Base-by-base conservation (phyloP, 2,329 filamentous ascomycete genomes). In the Stagonosporopsis tanaceti region DNA sequence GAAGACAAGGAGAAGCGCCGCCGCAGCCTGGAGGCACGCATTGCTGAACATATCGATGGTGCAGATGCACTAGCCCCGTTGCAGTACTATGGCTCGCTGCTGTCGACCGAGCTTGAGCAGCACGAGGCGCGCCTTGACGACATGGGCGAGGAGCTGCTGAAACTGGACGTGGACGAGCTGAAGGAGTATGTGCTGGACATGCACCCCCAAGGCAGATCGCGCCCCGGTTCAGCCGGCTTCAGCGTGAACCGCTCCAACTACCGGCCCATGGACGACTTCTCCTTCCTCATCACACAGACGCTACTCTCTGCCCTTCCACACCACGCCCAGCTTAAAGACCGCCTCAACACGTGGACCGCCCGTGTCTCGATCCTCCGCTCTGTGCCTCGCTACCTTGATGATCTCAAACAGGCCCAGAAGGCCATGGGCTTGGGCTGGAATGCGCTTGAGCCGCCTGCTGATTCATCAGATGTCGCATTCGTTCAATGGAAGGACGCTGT, bases 241-340 rank as follows among this genome's bases (percentile, higher is more conserved):
- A 69, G 63, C 32, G 66, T 66, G 4, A 60, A 30, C 22, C 68
- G 72, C 44, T 68, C 67, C 28, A 79, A 81, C 39, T 91, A 91
- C 75, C 85, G 85, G 61, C 88, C 85, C 59, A 86, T 98, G 81
- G 93, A 95, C 67, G 95, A 98, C 75, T 87, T 97, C 68, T 93
- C 92, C 8, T 92, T 94, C 24, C 84, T 98, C 44, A 85, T 98
- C 54, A 97, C 95, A 1, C 91, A 93, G 27, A 96, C 94, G 32
- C 90, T 97, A 17, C 79, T 99, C n/a, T 91, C 95, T 71, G 87
- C 92, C 3, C 82, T 99, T 20, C 95, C 95, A 1, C 89, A 90
- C 57, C 79, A 97, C 39, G 89, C 92, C 9, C 88, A 85, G 52
- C 78, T 99, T 22, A 87, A 87, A 52, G 84, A 85, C 8, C 77